phyloP scores from a whole-genome alignment of 2,329 filamentous ascomycete genomes.

The Calonectria pauciramosa region DNA sequence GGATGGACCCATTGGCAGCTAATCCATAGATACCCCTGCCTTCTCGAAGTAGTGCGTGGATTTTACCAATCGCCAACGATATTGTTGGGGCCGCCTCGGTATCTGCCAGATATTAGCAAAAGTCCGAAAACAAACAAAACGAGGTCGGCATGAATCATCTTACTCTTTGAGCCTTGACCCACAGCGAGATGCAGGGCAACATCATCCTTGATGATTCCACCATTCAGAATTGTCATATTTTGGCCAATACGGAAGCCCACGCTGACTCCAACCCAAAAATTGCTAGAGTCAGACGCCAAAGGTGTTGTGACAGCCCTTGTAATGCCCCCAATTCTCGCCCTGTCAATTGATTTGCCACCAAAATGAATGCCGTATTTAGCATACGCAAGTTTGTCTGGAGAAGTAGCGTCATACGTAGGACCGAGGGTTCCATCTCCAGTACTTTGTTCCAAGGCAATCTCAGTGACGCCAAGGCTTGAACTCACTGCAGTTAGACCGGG shows the following conservation, averaged over 20 bases:
- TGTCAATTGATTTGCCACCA: neutral
- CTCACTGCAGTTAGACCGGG: neutral
- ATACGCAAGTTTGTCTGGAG: constrained; percentile 25
- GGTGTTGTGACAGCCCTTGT: neutral
- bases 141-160: neutral
- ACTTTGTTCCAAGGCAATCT: neutral
- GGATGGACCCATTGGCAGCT: neutral
- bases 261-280: constrained; percentile 53
- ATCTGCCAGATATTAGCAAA: neutral
- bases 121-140: neutral
- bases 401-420: constrained; percentile 48
- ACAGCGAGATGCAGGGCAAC: neutral
- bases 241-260: constrained; percentile 56
- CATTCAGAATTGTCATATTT: neutral
- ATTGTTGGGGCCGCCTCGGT: neutral
- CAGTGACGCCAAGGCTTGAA: neutral
- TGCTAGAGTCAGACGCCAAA: neutral
- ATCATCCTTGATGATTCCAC: neutral
- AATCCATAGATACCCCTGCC: neutral
- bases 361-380: constrained; percentile 3
- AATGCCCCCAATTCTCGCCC: neutral
- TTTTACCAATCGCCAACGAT: neutral
- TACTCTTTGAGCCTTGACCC: neutral
- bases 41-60: neutral
- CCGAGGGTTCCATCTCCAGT: neutral